Conservation (phyloP, 768 basidiomycete species). For the Dentipellis sp. region DNA sequence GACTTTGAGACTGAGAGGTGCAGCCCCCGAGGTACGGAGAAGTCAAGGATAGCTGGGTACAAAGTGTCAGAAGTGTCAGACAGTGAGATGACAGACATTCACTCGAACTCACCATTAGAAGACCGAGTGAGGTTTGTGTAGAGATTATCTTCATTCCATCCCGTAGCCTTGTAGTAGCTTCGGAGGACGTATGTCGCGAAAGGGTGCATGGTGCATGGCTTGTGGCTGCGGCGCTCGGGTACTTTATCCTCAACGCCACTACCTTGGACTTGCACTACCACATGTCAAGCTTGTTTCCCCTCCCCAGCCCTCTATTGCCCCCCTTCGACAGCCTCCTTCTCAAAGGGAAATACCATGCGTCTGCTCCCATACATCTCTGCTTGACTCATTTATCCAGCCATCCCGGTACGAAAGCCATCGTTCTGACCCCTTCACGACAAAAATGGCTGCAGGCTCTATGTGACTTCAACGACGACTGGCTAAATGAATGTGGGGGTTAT, state of each 20-base stretch:
- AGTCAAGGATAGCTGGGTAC: conserved; percentile 77
- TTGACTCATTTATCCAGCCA: conserved; percentile 36
- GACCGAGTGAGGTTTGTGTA: conserved; percentile 86
- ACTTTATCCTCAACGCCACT: too few relatives aligned
- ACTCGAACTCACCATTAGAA: conserved; percentile 57
- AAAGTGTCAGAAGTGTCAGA: too few relatives aligned
- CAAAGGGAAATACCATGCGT: conserved; percentile 52
- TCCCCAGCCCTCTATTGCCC: conserved; percentile 39
- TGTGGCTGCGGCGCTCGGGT: neutral
- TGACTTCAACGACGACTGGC: conserved; percentile 39
- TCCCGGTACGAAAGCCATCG: conserved; percentile 28
- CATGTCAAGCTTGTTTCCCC: conserved; percentile 27
- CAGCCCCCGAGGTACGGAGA: conserved; percentile 73
- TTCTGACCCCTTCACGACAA: conserved; percentile 47
- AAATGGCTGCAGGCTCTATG: conserved; percentile 32
- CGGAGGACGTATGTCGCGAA: conserved; percentile 84
- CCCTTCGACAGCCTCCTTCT: conserved; percentile 50
- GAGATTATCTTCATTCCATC: conserved; percentile 96
- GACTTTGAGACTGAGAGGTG: conserved; percentile 80
- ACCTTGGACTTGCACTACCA: neutral
- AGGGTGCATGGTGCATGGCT: conserved; percentile 56
- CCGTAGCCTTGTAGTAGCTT: conserved; percentile 84
- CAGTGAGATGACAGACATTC: neutral
- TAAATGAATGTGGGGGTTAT: conserved; percentile 20
- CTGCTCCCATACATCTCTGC: conserved; percentile 62